Evolutionary conservation across 169 alveolate species (phyloP).

Genomic region (Eimeria nieschulzi): DNA sequence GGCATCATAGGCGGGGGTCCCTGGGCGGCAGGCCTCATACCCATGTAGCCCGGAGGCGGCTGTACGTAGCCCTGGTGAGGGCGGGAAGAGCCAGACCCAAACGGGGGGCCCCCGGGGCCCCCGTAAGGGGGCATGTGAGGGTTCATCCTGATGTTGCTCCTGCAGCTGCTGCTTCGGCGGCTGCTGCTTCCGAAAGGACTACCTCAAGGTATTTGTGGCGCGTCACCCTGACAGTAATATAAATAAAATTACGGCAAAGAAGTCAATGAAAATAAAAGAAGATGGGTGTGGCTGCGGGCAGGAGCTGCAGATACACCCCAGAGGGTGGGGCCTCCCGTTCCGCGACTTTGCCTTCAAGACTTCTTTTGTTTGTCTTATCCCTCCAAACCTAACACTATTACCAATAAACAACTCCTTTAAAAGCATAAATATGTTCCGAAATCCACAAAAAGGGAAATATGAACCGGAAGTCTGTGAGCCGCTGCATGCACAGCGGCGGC

Average conservation of each 20-base stretch:
- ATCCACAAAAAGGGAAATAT: neutral
- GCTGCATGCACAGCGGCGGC: neutral
- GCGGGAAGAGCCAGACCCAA: neutral
- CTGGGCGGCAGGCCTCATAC: neutral
- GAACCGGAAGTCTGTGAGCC: neutral
- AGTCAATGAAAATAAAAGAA: neutral
- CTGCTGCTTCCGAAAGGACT: neutral
- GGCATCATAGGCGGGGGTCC: constrained; percentile 44
- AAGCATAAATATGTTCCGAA: no score
- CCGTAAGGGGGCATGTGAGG: constrained; percentile 1
- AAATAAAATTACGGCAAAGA: neutral
- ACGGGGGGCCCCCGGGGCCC: neutral
- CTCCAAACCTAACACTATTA: neutral
- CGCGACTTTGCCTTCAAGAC: neutral
- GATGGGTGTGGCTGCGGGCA: neutral
- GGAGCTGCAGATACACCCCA: neutral
- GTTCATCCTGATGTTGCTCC: neutral
- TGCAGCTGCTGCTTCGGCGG: neutral
- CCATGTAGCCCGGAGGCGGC: constrained; percentile 24
- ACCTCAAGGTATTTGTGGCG: neutral
- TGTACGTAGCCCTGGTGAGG: neutral
- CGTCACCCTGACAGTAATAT: neutral
- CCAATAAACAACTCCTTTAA: neutral
- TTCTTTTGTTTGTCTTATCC: neutral
- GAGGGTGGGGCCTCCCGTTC: constrained; percentile 1